Evolutionary conservation across 2,329 filamentous ascomycete species (phyloP), one percentile per base, ranked within the genome.

Genomic region (Paecilomyces dactylethromorphus): DNA sequence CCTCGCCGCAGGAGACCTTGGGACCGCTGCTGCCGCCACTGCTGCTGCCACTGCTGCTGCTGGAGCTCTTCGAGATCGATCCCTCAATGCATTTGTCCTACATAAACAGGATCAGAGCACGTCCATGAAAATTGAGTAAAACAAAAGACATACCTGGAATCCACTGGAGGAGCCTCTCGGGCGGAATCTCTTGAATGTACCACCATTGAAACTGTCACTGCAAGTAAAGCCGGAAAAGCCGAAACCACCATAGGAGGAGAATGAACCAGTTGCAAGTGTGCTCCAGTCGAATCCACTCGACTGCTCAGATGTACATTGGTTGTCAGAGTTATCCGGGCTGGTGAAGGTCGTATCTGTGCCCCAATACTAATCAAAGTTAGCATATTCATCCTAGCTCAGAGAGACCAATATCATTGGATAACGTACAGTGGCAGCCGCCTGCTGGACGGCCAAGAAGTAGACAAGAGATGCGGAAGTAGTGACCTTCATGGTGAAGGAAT

Each of bases 251-350:
- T 91, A 96, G 66, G 72, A 76, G 63, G 73, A 75, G 76, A 96
- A 86, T 15, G 71, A 67, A 52, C 90, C 91, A 35, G 77, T 64
- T 63, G 72, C 66, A 24, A 96, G 81, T 63, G 84, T 83, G 26
- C 75, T 74, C 84, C 89, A 97, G 79, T 88, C 78, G 74, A 89
- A 94, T 55, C 91, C 92, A 22, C 69, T 65, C 63, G 82, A 76
- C 78, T 95, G 90, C 64, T 86, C 75, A n/a, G 82, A 72, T 59
- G 83, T 85, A 77, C 93, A 97, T 68, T 87, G 76, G 79, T 94
- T 94, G 79, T 91, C 79, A 69, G 83, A 85, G 81, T 90, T 91
- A 60, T 78, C 76, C 12, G 91, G 91, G 73, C 82, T 88, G 54
- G 80, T 79, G 81, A 86, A 95, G 60, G 80, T 74, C 54, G 74